Evolutionary conservation across 306 rosid genomes (phyloP).

Genomic region (Castanea crenata): DNA sequence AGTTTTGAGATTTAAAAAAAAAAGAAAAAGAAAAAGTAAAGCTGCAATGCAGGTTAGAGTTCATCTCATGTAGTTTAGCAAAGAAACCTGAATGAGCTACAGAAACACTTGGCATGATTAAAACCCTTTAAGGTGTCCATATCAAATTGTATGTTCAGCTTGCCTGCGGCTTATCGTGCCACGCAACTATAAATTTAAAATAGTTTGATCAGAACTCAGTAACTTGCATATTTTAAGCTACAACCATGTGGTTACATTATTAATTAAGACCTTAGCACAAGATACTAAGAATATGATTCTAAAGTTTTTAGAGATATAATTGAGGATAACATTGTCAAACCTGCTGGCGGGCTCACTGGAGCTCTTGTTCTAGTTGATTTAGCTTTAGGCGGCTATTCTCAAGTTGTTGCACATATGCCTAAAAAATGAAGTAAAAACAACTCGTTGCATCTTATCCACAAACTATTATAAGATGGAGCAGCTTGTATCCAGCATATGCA

Average conservation of each 20-base stretch:
- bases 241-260: neutral
- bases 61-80: neutral
- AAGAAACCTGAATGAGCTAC: neutral
- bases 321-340: conserved; percentile 32
- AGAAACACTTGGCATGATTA: neutral
- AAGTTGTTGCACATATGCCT: conserved; percentile 94
- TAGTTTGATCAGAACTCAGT: neutral
- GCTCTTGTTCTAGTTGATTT: conserved; percentile 88
- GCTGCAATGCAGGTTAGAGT: neutral
- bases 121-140: neutral
- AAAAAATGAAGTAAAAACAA: conserved; percentile 10
- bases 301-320: neutral
- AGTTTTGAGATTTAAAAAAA: neutral
- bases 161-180: neutral
- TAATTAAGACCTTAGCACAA: neutral
- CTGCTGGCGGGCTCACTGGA: conserved; percentile 91
- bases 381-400: conserved; percentile 93
- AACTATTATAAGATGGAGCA: neutral
- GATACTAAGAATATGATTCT: neutral
- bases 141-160: neutral
- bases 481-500: conserved; percentile 3
- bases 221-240: neutral
- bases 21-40: neutral
- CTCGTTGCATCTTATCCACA: neutral
- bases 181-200: neutral